A percentile compares a stretch with the other conserved stretches of the same genome.
phyloP scores from a whole-genome alignment of 768 basidiomycete genomes.

The Serendipita indica region DNA sequence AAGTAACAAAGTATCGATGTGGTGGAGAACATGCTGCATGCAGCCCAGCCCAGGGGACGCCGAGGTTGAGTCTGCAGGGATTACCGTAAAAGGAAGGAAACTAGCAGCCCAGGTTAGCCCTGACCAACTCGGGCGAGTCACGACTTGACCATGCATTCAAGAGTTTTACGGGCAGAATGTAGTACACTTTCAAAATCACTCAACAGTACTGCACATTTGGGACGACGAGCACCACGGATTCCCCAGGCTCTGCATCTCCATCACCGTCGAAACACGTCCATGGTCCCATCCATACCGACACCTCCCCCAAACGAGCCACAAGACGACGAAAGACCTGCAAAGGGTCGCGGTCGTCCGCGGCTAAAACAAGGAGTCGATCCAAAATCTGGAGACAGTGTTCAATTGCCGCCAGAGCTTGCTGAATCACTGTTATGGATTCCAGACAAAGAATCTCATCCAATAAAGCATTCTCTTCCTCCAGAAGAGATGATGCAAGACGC shows the following conservation, averaged over 20 bases:
- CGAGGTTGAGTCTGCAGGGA: no score
- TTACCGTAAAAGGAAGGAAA: no score
- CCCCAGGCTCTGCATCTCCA: background rate
- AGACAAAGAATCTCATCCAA: background rate
- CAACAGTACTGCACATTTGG: background rate
- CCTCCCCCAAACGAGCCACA: background rate
- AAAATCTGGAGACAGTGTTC: background rate
- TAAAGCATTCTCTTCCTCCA: constrained; percentile 38
- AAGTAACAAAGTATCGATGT: background rate
- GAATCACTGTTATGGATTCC: background rate
- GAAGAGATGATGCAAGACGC: constrained; percentile 63
- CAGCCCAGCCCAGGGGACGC: no score
- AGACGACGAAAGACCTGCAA: background rate
- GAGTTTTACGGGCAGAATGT: background rate
- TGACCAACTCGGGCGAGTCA: no score
- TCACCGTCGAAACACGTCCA: background rate
- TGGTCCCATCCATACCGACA: background rate
- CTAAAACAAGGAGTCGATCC: background rate
- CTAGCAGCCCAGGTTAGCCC: no score
- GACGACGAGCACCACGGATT: background rate
- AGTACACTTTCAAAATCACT: background rate
- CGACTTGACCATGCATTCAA: background rate
- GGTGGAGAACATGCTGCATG: background rate
- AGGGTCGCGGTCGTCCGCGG: background rate
- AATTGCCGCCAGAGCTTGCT: background rate